Evolutionary conservation across 108 stramenopile genomes (phyloP), one percentile per base, ranked within the genome.

Genomic region (Conticribra weissflogii): DNA sequence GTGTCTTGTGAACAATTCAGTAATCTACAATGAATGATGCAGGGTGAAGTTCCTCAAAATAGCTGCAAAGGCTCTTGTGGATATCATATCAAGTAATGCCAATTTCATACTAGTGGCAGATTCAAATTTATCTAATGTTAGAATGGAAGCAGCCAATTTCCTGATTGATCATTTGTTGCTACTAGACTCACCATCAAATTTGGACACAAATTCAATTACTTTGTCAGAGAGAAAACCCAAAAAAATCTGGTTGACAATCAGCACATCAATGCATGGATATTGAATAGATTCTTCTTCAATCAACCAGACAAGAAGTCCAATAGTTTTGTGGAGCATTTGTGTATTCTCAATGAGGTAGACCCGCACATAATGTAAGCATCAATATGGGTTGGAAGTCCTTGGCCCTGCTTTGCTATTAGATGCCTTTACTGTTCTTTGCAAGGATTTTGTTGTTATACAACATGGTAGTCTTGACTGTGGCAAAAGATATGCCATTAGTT

Each of bases 21-120:
- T 70, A 36, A 67, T 59, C 0, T 52, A 52, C n/a, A 61, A 80
- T 48, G 83, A 72, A 59, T 76, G 78, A 49, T 89, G 88, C 85
- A 88, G 81, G 66, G 64, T 87, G 30, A 82, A 83, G 25, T 92
- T 84, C 58, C 85, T 88, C 60, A 23, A 50, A 15, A 68, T 82
- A n/a, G 91, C 91, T 12, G 87, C 88, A 7, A 78, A 74, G 58
- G 83, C 88, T 17, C 57, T 92, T 28, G 27, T 91, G 34, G 73
- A 58, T 52, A 45, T 72, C 21, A 71, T 86, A 34, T 57, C 64
- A 3, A 55, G 62, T 33, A 53, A 79, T 47, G 36, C 45, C 8
- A 64, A 74, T 9, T 86, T 63, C 15, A 63, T 78, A 4, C 23
- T 31, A 33, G 63, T 74, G 30, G 88, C 70, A 21, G 33, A 62